Conservation (phyloP, 2,329 filamentous ascomycete genomes). For the Allantophomopsis lycopodina region DNA sequence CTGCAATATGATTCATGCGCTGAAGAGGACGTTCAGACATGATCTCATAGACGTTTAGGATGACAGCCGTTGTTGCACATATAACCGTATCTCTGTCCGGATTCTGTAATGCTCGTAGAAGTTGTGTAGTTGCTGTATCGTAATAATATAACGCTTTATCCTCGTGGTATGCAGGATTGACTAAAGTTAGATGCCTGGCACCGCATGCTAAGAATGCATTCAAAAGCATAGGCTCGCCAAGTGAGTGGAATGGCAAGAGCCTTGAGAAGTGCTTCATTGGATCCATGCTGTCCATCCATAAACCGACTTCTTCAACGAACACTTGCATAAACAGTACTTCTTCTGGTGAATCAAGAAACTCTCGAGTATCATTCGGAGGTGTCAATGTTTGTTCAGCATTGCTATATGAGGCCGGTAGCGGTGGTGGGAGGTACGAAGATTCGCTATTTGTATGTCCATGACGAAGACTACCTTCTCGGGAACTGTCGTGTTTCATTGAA, state of each 20-base stretch:
- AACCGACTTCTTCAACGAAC: slow-evolving; percentile 77
- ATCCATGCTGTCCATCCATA: slow-evolving; percentile 94
- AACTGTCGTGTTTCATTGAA: slow-evolving; percentile 12
- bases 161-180: slow-evolving; percentile 56
- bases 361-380: slow-evolving; percentile 30
- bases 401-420: slow-evolving; percentile 22
- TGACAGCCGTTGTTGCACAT: slow-evolving; percentile 76
- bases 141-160: slow-evolving; percentile 76
- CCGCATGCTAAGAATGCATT: slow-evolving; percentile 85
- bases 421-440: slow-evolving; percentile 21
- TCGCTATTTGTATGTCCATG: slow-evolving; percentile 18
- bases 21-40: slow-evolving; percentile 72
- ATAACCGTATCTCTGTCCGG: slow-evolving; percentile 72
- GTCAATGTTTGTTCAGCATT: slow-evolving; percentile 17
- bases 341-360: slow-evolving; percentile 59
- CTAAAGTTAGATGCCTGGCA: slow-evolving; percentile 63
- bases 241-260: slow-evolving; percentile 67
- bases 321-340: slow-evolving; percentile 85
- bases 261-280: slow-evolving; percentile 75
- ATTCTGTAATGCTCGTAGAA: slow-evolving; percentile 67
- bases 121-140: slow-evolving; percentile 67
- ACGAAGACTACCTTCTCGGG: slow-evolving; percentile 14
- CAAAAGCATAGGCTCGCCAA: slow-evolving; percentile 75
- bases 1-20: slow-evolving; percentile 81
- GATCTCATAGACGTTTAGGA: slow-evolving; percentile 84